phyloP scores from a whole-genome alignment of 768 basidiomycete species.

The Brasilioporus rufonigricans region DNA sequence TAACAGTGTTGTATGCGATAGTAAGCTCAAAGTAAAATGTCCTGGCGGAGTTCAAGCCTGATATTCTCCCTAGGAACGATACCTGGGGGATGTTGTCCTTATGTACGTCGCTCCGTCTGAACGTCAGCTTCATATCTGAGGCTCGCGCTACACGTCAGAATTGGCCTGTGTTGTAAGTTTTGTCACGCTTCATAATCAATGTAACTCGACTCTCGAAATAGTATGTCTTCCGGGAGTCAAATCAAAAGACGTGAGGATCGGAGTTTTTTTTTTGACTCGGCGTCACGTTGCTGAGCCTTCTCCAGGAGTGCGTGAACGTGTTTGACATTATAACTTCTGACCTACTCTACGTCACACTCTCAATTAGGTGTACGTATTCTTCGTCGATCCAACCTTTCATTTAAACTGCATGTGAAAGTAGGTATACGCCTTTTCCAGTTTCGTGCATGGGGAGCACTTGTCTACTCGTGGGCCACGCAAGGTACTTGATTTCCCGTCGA shows the following conservation, averaged over 20 bases:
- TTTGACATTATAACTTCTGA: neutral
- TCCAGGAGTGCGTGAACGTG: conserved; percentile 23
- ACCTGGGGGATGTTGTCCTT: conserved; percentile 30
- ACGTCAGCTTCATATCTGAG: conserved; percentile 1
- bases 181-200: neutral
- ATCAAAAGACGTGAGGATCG: conserved; percentile 17
- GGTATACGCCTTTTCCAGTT: conserved; percentile 29
- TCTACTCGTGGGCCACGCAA: conserved; percentile 32
- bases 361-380: conserved; percentile 21
- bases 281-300: neutral
- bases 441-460: conserved; percentile 33
- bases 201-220: neutral
- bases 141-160: conserved; percentile 5
- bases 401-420: conserved; percentile 4
- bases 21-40: conserved; percentile 14
- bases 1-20: conserved; percentile 24
- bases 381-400: neutral
- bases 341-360: neutral
- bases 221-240: conserved; percentile 21
- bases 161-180: conserved; percentile 20
- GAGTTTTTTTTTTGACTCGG: neutral
- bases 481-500: conserved; percentile 12
- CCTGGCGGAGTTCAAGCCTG: neutral
- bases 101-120: conserved; percentile 17
- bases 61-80: conserved; percentile 25